phyloP scores from a whole-genome alignment of 495 filamentous ascomycete genomes.

The Talaromyces nanjingensis region DNA sequence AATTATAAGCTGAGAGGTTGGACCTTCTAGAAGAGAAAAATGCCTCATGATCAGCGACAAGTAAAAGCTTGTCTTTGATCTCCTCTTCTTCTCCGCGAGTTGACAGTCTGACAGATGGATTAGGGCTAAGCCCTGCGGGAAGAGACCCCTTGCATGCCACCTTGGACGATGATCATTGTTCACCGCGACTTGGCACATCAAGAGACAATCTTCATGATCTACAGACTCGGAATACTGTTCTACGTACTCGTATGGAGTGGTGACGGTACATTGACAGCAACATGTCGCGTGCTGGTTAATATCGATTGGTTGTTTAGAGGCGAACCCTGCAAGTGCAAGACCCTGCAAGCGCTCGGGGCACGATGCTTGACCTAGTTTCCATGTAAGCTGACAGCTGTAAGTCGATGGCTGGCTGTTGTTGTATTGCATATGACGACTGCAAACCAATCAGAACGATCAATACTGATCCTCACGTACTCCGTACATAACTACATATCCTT shows the following conservation, averaged over 20 bases:
- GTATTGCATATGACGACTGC: neutral
- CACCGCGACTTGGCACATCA: neutral
- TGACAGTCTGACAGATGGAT: neutral
- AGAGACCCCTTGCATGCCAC: neutral
- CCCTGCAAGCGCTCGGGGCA: neutral
- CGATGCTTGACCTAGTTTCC: constrained; percentile 1
- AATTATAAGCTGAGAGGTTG: neutral
- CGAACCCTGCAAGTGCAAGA: neutral
- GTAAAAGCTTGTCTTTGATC: neutral
- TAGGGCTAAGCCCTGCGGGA: neutral
- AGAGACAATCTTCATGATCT: neutral
- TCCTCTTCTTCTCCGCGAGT: too few species aligned
- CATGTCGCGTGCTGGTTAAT: neutral
- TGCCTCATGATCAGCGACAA: neutral
- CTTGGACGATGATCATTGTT: neutral
- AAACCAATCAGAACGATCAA: neutral
- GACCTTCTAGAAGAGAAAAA: neutral
- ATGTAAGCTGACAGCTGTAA: neutral
- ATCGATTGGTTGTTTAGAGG: neutral
- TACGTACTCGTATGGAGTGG: too few species aligned
- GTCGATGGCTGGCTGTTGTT: neutral
- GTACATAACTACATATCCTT: too few species aligned
- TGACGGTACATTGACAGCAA: neutral
- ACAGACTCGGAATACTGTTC: neutral
- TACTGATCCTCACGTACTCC: neutral